Conservation (phyloP, 331 rosid genomes). For the Malus hybrid region DNA sequence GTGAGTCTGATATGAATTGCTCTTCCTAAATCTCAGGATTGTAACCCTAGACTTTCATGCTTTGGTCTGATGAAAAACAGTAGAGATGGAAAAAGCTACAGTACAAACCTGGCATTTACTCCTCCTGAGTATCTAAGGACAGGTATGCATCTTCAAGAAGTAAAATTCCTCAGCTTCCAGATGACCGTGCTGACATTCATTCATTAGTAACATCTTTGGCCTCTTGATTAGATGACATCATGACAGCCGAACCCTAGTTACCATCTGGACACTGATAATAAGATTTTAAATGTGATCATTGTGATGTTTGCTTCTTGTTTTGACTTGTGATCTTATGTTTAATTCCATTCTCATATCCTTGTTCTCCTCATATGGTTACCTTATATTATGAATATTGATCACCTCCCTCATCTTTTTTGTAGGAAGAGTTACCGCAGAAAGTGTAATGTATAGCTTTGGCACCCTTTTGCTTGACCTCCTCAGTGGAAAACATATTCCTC, state of each 20-base stretch:
- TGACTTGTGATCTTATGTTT: neutral
- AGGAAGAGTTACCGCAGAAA: slow-evolving; percentile 90
- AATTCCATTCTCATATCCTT: neutral
- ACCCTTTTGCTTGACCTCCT: slow-evolving; percentile 94
- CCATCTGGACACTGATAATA: neutral
- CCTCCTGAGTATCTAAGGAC: slow-evolving; percentile 92
- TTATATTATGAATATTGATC: neutral
- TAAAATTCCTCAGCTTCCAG: slow-evolving; percentile 3
- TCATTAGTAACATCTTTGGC: neutral
- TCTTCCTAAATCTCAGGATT: slow-evolving; percentile 43
- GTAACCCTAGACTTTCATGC: slow-evolving; percentile 93
- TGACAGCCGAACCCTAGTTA: neutral
- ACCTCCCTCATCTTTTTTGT: slow-evolving; percentile 8
- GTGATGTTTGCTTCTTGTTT: neutral
- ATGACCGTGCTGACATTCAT: slow-evolving; percentile 8
- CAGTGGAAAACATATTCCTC: slow-evolving; percentile 98
- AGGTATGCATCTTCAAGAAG: slow-evolving; percentile 33
- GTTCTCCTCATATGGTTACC: neutral
- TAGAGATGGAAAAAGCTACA: slow-evolving; percentile 90
- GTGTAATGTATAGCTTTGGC: slow-evolving; percentile 89
- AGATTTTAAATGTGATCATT: neutral
- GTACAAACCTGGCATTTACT: slow-evolving; percentile 92
- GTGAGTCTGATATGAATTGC: slow-evolving; percentile 1
- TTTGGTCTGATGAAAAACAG: slow-evolving; percentile 98
- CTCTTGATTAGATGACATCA: neutral